Percentiles rank a stretch among this genome's conserved stretches.
Conservation (phyloP, 2,329 filamentous ascomycete genomes). For the Diaporthe australafricana region DNA sequence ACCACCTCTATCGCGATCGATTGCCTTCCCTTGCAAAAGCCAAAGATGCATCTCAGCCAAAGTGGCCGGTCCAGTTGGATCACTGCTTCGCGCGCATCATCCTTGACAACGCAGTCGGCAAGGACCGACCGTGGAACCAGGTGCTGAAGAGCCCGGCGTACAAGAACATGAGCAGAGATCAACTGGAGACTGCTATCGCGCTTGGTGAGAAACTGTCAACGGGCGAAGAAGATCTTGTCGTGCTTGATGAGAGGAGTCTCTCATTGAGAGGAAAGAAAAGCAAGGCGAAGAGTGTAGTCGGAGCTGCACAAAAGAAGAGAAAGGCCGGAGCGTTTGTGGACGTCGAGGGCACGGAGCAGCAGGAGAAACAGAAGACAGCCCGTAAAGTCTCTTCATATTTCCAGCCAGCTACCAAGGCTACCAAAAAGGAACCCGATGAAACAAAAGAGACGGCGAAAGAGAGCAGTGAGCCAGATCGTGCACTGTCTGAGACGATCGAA, state of each 20-base stretch:
- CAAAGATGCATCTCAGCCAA: conserved; percentile 28
- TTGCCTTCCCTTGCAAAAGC: conserved; percentile 23
- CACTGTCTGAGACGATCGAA: not conserved
- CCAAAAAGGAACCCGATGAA: not conserved
- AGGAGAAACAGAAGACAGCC: not conserved
- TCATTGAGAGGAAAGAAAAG: conserved; percentile 24
- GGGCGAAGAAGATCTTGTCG: conserved; percentile 17
- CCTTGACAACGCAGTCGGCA: conserved; percentile 28
- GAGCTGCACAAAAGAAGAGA: not conserved
- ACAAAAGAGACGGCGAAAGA: not conserved
- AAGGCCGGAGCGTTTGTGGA: not conserved
- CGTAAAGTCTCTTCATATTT: not conserved
- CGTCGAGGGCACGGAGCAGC: not conserved
- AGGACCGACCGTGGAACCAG: conserved; percentile 25
- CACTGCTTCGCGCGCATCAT: conserved; percentile 33
- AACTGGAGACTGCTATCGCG: conserved; percentile 17
- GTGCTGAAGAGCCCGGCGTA: conserved; percentile 33
- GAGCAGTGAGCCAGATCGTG: not conserved
- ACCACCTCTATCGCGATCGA: conserved; percentile 18
- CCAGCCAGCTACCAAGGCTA: not conserved
- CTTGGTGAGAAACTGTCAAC: conserved; percentile 14
- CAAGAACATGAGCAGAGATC: conserved; percentile 27
- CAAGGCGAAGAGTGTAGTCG: not conserved
- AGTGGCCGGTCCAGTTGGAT: conserved; percentile 29
- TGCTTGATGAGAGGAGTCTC: conserved; percentile 24